phyloP scores from a whole-genome alignment of 768 basidiomycete genomes.

The Lactarius vividus region DNA sequence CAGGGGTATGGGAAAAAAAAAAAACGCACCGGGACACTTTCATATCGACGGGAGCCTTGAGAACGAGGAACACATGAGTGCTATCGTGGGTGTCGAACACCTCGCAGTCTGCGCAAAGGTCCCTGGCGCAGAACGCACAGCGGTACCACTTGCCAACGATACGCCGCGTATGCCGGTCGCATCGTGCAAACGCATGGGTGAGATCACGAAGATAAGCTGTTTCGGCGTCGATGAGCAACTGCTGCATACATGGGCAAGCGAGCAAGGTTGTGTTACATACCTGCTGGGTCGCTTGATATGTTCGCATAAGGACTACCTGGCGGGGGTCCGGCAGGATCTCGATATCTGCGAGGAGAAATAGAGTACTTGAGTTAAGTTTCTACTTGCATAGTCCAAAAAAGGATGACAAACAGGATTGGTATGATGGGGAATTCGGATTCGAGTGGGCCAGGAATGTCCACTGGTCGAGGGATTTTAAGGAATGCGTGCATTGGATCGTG shows the following conservation, averaged over 20 bases:
- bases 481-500: constrained; percentile 88
- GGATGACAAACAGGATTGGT: constrained; percentile 56
- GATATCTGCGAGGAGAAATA: constrained; percentile 48
- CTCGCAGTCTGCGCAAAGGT: constrained; percentile 86
- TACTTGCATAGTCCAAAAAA: neutral
- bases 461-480: constrained; percentile 80
- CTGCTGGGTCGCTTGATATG: too few relatives aligned
- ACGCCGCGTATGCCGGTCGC: constrained; percentile 80
- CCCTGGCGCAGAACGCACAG: constrained; percentile 83
- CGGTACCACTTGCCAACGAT: constrained; percentile 90
- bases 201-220: constrained; percentile 65
- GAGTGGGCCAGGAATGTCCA: constrained; percentile 51
- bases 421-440: constrained; percentile 56
- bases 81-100: constrained; percentile 76
- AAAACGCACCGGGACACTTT: constrained; percentile 57
- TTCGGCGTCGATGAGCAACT: neutral
- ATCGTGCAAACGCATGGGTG: constrained; percentile 65
- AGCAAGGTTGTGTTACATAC: neutral
- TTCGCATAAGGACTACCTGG: constrained; percentile 31
- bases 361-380: neutral
- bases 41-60: constrained; percentile 85
- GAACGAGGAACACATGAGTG: constrained; percentile 81
- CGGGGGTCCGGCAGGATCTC: constrained; percentile 55
- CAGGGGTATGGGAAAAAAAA: neutral
- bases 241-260: neutral